Evolutionary conservation across 257 asterid species (phyloP).

Genomic region (Solanum dulcamara): DNA sequence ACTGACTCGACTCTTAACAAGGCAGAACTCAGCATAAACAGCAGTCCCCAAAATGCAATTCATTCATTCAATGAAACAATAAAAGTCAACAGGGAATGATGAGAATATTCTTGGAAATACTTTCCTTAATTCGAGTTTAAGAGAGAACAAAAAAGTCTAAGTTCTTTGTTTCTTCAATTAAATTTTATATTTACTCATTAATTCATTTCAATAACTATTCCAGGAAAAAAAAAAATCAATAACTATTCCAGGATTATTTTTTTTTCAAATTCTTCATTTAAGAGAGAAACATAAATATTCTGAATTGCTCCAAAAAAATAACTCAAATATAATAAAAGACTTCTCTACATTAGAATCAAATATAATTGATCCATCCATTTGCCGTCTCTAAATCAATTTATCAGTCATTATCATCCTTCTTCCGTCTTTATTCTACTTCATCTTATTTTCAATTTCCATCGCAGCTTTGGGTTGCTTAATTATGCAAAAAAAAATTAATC

Average conservation of each 20-base stretch:
- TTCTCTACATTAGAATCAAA: neutral
- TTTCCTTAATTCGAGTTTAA: neutral
- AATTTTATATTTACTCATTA: neutral
- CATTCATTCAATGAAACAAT: neutral
- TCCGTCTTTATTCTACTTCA: too few relatives aligned
- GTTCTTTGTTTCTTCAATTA: neutral
- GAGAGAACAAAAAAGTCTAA: neutral
- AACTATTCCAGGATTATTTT: neutral
- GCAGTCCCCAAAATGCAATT: neutral
- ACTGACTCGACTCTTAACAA: neutral
- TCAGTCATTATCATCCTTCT: too few relatives aligned
- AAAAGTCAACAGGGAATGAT: neutral
- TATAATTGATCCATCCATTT: neutral
- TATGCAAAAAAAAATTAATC: too few relatives aligned
- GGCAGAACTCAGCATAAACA: neutral
- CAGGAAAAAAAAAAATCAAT: neutral
- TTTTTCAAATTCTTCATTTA: neutral
- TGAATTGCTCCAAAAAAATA: neutral
- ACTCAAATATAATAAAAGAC: neutral
- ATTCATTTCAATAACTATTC: neutral
- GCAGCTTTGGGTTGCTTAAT: neutral
- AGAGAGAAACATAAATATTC: neutral
- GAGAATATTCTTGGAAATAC: neutral
- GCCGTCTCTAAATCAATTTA: neutral
- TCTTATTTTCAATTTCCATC: neutral